Base-by-base conservation (phyloP, 129 eudicot species). In the Flaveria linearis region DNA sequence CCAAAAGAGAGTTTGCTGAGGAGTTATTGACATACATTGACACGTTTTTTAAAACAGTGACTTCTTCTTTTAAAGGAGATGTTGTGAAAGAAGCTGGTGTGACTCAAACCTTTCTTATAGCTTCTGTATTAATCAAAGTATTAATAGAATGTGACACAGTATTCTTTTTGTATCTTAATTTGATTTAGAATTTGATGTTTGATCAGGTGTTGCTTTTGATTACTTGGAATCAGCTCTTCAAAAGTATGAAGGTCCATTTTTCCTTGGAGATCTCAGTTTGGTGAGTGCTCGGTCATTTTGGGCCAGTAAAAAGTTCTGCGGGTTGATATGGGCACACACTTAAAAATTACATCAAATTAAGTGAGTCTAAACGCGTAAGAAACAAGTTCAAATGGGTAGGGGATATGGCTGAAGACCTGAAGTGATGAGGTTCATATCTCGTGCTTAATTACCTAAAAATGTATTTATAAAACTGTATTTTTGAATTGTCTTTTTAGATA, bases 211-310 rank as follows among this genome's bases (percentile, higher is more conserved):
- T 71, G 90, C 87, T 70, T 91, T 88, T 77, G 94, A 88, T 83
- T 76, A 85, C 81, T 78, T 91, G 80, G 97, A 91, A 84, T 71
- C 84, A 47, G 90, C 95, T 76, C 88, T 91, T 63, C 70, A 83
- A 25, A 91, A 91, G 72, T 91, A 86, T 69, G 86, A 76, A 50
- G 97, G 95, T 49, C 90, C 92, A 9, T 91, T 88, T 84, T 88
- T 91, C 76, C 95, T 91, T n/a, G 95, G 97, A 74, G 85, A 88
- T 68, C 11, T 88, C 72, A 88, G 95, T 60, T 75, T 69, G 84
- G 96, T 85, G 73, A 79, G 86, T 76, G 14, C 42, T 20, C 4
- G 11, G 4, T 30, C 69, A 7, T 15, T 30, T 63, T 16, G 22
- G 46, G 22, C 23, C 46, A 30, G 22, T 2, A 63, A 13, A 30